Percentiles rank a stretch among this genome's conserved stretches.
These are phyloP conservation scores for Hypericum androsaemum DNA, from an alignment of 345 rosid species.

Conservation along the genomic window DNA sequence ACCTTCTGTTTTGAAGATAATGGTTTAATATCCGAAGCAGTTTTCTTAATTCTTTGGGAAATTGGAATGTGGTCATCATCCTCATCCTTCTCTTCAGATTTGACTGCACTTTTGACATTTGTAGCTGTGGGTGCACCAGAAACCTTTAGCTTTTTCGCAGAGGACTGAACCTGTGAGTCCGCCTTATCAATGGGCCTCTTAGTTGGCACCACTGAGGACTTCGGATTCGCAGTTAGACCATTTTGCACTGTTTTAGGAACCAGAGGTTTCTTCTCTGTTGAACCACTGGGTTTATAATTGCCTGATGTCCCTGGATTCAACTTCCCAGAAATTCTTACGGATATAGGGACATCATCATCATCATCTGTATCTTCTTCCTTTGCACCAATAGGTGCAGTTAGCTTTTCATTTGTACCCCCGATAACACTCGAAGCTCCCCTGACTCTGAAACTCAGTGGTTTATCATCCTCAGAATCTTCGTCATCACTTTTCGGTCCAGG, in stretches of 20 bases:
- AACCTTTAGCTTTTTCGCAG: constrained; percentile 56
- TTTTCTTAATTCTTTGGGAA: constrained; percentile 59
- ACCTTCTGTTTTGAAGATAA: constrained; percentile 40
- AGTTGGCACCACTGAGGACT: constrained; percentile 23
- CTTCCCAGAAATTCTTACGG: constrained; percentile 35
- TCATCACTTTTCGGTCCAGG: constrained; percentile 25
- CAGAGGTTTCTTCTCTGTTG: constrained; percentile 47
- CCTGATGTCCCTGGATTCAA: constrained; percentile 34
- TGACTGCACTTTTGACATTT: constrained; percentile 39
- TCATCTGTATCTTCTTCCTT: constrained; percentile 65
- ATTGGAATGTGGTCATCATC: constrained; percentile 76
- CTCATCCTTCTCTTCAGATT: constrained; percentile 35
- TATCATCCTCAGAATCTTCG: constrained; percentile 64
- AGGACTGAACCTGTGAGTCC: constrained; percentile 33
- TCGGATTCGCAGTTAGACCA: constrained; percentile 41
- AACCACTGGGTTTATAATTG: constrained; percentile 22
- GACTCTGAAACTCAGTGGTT: constrained; percentile 53
- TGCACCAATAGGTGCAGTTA: constrained; percentile 16
- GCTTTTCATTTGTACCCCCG: constrained; percentile 19
- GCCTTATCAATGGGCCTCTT: constrained; percentile 75
- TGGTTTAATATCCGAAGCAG: constrained; percentile 38
- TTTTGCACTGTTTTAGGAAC: constrained; percentile 45
- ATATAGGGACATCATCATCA: constrained; percentile 41
- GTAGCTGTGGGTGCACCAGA: constrained; percentile 31
- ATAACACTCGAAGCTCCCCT: constrained; percentile 33